These are phyloP conservation scores for Solanum pimpinellifolium DNA, from an alignment of 257 asterid genomes.

Conservation along the genomic window DNA sequence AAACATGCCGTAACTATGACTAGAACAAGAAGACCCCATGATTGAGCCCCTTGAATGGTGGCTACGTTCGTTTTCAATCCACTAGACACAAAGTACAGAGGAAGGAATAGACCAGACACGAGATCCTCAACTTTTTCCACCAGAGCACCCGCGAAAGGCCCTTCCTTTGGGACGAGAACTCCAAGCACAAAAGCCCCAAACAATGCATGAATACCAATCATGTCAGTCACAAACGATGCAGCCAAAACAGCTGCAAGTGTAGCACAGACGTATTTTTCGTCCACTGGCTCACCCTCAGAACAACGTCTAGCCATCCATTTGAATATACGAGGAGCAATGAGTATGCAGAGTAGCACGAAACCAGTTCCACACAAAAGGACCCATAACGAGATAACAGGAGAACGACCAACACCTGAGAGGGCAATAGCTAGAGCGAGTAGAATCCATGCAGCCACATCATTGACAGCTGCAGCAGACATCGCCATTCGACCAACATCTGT, in stretches of 20 bases:
- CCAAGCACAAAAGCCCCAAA: slow-evolving; percentile 86
- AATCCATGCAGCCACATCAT: slow-evolving; percentile 80
- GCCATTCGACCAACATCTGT: slow-evolving; percentile 72
- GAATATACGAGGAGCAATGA: slow-evolving; percentile 42
- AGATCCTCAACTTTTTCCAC: slow-evolving; percentile 86
- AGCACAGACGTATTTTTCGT: slow-evolving; percentile 53
- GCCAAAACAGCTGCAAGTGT: slow-evolving; percentile 55
- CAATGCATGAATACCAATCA: slow-evolving; percentile 71
- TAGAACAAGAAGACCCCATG: slow-evolving; percentile 75
- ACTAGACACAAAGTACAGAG: slow-evolving; percentile 71
- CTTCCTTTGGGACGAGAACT: slow-evolving; percentile 71
- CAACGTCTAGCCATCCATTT: slow-evolving; percentile 50
- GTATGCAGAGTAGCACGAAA: slow-evolving; percentile 24
- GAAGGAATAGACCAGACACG: slow-evolving; percentile 70
- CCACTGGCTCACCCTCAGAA: slow-evolving; percentile 62
- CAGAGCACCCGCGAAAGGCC: slow-evolving; percentile 62
- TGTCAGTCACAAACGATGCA: slow-evolving; percentile 57
- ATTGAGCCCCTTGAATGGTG: slow-evolving; percentile 55
- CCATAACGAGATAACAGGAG: slow-evolving; percentile 56
- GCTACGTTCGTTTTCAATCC: slow-evolving; percentile 76
- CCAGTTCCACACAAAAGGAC: slow-evolving; percentile 50
- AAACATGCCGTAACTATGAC: slow-evolving; percentile 64
- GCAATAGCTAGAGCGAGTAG: slow-evolving; percentile 70
- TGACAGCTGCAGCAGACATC: slow-evolving; percentile 82
- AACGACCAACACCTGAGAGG: slow-evolving; percentile 43